Conservation (phyloP, 2,329 filamentous ascomycete genomes). For the Clonostachys solani region DNA sequence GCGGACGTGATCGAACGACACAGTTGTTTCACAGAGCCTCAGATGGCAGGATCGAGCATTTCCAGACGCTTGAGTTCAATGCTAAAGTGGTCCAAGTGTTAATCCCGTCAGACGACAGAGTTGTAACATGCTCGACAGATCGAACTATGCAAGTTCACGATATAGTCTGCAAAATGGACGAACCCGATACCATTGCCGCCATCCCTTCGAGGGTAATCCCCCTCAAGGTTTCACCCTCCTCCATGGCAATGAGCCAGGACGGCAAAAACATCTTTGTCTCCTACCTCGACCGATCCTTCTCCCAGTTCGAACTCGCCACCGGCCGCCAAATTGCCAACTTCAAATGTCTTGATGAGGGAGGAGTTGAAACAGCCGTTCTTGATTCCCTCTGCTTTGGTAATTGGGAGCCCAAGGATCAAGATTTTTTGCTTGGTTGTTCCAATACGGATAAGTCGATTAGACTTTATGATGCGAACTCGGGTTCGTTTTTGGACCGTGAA, state of each 20-base stretch:
- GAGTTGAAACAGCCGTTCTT: slow-evolving; percentile 76
- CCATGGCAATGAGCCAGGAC: slow-evolving; percentile 69
- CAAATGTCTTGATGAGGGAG: slow-evolving; percentile 77
- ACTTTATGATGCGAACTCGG: slow-evolving; percentile 77
- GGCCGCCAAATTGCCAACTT: slow-evolving; percentile 71
- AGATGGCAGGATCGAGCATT: slow-evolving; percentile 62
- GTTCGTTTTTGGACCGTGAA: slow-evolving; percentile 77
- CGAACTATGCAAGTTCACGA: slow-evolving; percentile 83
- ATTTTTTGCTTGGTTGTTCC: slow-evolving; percentile 80
- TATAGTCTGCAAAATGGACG: slow-evolving; percentile 63
- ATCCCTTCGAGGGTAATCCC: slow-evolving; percentile 73
- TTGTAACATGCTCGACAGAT: slow-evolving; percentile 86
- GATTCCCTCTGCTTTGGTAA: slow-evolving; percentile 68
- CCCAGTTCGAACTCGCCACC: slow-evolving; percentile 58
- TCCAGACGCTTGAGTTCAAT: slow-evolving; percentile 92
- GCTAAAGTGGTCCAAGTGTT: slow-evolving; percentile 75
- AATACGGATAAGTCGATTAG: slow-evolving; percentile 95
- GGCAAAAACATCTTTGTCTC: slow-evolving; percentile 55
- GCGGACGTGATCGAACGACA: slow-evolving; percentile 84
- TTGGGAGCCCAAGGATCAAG: slow-evolving; percentile 48
- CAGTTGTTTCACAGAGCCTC: slow-evolving; percentile 73
- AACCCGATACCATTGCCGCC: slow-evolving; percentile 66
- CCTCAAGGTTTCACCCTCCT: slow-evolving; percentile 81
- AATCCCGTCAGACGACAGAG: slow-evolving; percentile 67
- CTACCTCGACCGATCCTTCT: slow-evolving; percentile 55